phyloP scores from a whole-genome alignment of 2,329 filamentous ascomycete species.

The Sphaerulina vaccinii region DNA sequence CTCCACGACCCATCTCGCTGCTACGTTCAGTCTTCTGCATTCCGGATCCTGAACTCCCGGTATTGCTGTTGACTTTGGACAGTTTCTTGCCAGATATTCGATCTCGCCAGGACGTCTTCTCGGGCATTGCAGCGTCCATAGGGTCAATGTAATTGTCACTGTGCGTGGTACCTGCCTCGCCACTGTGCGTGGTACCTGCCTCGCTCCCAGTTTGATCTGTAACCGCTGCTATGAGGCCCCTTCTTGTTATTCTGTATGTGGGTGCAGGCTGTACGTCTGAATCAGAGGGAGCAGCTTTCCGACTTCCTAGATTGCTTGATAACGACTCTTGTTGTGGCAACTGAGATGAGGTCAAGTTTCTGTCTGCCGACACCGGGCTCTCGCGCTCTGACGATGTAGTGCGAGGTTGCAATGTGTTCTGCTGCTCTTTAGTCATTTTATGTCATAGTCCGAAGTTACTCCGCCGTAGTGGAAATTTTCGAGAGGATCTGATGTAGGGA shows the following conservation, averaged over 20 bases:
- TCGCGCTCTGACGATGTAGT: slow-evolving; percentile 1
- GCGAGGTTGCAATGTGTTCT: background rate
- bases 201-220: no score
- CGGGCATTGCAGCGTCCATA: slow-evolving; percentile 5
- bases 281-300: background rate
- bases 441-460: slow-evolving; percentile 12
- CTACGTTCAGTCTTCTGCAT: slow-evolving; percentile 3
- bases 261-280: background rate
- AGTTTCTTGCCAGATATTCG: slow-evolving; percentile 7
- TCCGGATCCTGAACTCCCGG: slow-evolving; percentile 1
- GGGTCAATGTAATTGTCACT: background rate
- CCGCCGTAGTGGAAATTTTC: slow-evolving; percentile 16
- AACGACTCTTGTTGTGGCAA: slow-evolving; percentile 18
- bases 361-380: slow-evolving; percentile 13
- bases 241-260: background rate
- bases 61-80: slow-evolving; percentile 5
- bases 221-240: no score
- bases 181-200: background rate
- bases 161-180: background rate
- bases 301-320: background rate
- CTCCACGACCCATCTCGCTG: slow-evolving; percentile 5
- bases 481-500: background rate
- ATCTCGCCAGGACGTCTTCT: slow-evolving; percentile 34
- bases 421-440: slow-evolving; percentile 13
- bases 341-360: slow-evolving; percentile 26